Conservation (phyloP, 2,329 filamentous ascomycete species). For the Endoconidiophora laricicola region DNA sequence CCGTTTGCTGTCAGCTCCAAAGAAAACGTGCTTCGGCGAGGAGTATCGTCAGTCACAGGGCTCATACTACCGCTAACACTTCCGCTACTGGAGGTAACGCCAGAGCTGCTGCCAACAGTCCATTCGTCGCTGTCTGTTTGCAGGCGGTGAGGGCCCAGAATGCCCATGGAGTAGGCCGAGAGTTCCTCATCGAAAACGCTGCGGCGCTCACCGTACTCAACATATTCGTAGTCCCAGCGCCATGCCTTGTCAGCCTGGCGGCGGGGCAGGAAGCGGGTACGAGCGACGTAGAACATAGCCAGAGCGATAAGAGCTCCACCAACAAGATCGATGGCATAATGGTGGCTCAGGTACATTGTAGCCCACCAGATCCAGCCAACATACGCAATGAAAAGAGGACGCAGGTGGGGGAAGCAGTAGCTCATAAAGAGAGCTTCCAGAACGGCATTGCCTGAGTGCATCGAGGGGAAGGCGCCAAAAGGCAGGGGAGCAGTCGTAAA, state of each 20-base stretch:
- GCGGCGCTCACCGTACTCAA: slow-evolving; percentile 49
- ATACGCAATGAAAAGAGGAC: slow-evolving; percentile 66
- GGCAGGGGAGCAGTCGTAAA: slow-evolving; percentile 84
- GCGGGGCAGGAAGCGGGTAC: slow-evolving; percentile 64
- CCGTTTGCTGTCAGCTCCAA: slow-evolving; percentile 23
- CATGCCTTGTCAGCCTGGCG: slow-evolving; percentile 71
- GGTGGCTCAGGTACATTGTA: slow-evolving; percentile 94
- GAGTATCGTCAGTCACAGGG: slow-evolving; percentile 30
- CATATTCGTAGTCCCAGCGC: slow-evolving; percentile 90
- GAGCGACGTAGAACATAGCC: slow-evolving; percentile 66
- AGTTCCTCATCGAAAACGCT: slow-evolving; percentile 28
- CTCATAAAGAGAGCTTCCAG: slow-evolving; percentile 86
- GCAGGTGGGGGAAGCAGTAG: slow-evolving; percentile 72
- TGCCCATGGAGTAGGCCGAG: slow-evolving; percentile 28
- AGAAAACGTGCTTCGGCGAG: slow-evolving; percentile 12
- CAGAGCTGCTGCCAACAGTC: slow-evolving; percentile 73
- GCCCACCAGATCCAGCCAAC: slow-evolving; percentile 95
- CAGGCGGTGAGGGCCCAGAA: slow-evolving; percentile 26
- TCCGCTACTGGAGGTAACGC: slow-evolving; percentile 24
- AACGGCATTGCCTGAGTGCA: slow-evolving; percentile 80
- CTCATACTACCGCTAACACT: slow-evolving; percentile 34
- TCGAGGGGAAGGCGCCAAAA: slow-evolving; percentile 85
- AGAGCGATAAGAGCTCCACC: slow-evolving; percentile 66
- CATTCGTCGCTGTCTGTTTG: slow-evolving; percentile 62
- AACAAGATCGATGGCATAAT: slow-evolving; percentile 89